Conservation (phyloP, 2,329 filamentous ascomycete species). For the Sclerotinia borealis region DNA sequence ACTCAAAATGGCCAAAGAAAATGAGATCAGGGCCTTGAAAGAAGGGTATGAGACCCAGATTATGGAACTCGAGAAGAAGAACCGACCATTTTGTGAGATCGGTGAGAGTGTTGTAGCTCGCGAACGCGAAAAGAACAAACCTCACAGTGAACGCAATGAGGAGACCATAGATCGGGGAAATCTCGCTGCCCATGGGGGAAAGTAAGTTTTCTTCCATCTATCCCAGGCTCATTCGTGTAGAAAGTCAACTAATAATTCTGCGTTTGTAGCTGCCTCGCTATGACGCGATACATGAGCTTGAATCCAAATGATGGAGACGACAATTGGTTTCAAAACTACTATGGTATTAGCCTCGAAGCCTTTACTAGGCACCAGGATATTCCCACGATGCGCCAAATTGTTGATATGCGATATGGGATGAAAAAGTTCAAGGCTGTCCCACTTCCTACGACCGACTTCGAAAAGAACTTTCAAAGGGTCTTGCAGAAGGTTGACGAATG, state of each 20-base stretch:
- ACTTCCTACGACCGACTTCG: background rate
- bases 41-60: background rate
- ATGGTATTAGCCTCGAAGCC: background rate
- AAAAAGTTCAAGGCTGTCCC: background rate
- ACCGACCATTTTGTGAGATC: background rate
- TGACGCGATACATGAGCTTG: background rate
- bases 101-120: background rate
- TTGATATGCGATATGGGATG: background rate
- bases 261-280: background rate
- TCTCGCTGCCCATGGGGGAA: background rate
- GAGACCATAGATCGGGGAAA: background rate
- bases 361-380: background rate
- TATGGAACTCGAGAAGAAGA: background rate
- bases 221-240: background rate
- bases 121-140: background rate
- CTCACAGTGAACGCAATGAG: background rate
- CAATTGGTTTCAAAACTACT: background rate
- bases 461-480: background rate
- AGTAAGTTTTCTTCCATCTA: background rate
- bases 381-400: background rate
- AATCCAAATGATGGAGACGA: background rate
- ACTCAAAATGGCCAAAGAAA: background rate
- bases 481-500: background rate
- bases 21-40: background rate
- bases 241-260: background rate